Percentiles rank a stretch among this genome's conserved stretches.
phyloP scores from a whole-genome alignment of 306 rosid species.

The Castanea mollissima region DNA sequence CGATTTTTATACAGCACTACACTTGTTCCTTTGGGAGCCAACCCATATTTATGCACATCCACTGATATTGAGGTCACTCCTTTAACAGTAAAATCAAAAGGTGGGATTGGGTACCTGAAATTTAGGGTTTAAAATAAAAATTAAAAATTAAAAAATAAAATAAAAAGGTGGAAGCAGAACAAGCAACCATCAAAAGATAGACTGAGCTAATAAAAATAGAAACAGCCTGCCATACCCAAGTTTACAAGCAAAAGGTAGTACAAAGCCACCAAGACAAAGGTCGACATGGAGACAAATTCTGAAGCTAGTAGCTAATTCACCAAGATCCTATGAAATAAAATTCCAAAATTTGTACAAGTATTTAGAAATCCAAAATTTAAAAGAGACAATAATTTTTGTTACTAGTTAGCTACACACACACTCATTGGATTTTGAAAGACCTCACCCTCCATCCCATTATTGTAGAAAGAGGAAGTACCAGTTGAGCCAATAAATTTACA shows the following conservation, averaged over 20 bases:
- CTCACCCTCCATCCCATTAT: no score
- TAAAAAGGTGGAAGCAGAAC: not conserved
- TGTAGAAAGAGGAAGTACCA: no score
- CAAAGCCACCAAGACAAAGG: constrained; percentile 96
- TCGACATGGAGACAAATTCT: constrained; percentile 92
- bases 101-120: constrained; percentile 79
- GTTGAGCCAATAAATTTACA: constrained; percentile 1
- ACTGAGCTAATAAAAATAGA: constrained; percentile 16
- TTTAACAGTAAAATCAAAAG: constrained; percentile 82
- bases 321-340: constrained; percentile 72
- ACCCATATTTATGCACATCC: constrained; percentile 96
- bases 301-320: constrained; percentile 72
- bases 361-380: not conserved
- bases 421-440: no score
- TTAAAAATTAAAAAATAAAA: no score
- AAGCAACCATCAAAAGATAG: not conserved
- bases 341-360: constrained; percentile 20
- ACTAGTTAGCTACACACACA: no score
- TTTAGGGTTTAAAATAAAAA: not conserved
- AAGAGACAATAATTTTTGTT: constrained; percentile 5
- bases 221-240: constrained; percentile 69
- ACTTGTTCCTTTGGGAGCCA: constrained; percentile 98
- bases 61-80: constrained; percentile 95
- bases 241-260: constrained; percentile 82
- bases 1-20: constrained; percentile 79